phyloP scores from a whole-genome alignment of 129 eudicot species.

The Chrysanthemum makinoi region DNA sequence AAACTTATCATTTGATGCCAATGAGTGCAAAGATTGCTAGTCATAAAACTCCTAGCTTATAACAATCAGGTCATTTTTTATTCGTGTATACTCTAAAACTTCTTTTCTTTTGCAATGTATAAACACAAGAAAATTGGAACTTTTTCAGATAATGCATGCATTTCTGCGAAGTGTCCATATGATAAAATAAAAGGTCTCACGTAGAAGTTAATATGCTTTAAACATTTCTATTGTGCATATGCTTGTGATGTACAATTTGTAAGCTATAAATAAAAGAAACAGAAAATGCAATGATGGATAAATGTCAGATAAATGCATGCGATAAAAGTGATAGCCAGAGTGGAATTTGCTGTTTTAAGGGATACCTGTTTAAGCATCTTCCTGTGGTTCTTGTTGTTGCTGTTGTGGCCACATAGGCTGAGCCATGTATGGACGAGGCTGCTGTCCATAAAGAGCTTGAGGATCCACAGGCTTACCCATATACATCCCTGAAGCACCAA shows the following conservation, averaged over 20 bases:
- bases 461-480: conserved; percentile 78
- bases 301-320: not conserved
- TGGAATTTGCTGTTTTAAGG: not conserved
- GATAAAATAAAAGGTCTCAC: not conserved
- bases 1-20: not conserved
- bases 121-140: not conserved
- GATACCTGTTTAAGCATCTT: conserved; percentile 49
- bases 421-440: conserved; percentile 76
- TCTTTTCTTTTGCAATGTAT: no score
- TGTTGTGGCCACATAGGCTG: conserved; percentile 93
- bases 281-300: not conserved
- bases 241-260: not conserved
- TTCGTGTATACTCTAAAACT: no score
- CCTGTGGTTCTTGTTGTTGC: conserved; percentile 72
- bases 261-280: not conserved
- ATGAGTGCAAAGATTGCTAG: conserved; percentile 7
- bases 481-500: conserved; percentile 74
- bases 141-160: not conserved
- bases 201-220: not conserved
- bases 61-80: no score
- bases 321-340: not conserved
- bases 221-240: not conserved
- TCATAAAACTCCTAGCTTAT: not conserved
- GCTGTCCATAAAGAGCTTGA: conserved; percentile 68
- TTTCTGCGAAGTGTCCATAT: not conserved